A percentile compares a stretch with the other conserved stretches of the same genome.
Evolutionary conservation across 768 basidiomycete genomes (phyloP).

Genomic region (Lactifluus piperatus): DNA sequence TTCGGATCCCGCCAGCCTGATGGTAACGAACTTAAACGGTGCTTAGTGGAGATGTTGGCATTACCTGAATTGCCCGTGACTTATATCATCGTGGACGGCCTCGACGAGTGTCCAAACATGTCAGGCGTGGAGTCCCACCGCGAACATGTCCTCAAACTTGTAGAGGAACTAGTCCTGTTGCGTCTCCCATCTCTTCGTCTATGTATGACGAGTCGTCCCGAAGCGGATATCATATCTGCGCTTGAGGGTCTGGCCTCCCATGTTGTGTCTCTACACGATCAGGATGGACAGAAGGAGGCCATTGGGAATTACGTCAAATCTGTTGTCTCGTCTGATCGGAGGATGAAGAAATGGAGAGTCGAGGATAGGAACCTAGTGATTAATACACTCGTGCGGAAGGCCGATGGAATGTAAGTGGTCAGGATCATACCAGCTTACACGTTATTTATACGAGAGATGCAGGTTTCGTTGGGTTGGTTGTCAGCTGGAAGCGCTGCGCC

Average conservation of each 20-base stretch:
- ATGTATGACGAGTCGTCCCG: not conserved
- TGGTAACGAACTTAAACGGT: not conserved
- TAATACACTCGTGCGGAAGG: not conserved
- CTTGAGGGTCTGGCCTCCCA: not conserved
- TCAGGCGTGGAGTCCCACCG: not conserved
- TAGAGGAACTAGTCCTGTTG: not conserved
- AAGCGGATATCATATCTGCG: not conserved
- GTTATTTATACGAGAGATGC: not conserved
- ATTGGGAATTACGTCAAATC: not conserved
- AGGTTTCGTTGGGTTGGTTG: not conserved
- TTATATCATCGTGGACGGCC: not conserved
- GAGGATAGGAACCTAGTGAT: not conserved
- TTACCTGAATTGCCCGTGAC: not conserved
- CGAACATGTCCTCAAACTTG: not conserved
- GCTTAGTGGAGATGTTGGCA: not conserved
- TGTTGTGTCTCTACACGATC: not conserved
- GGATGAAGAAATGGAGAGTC: not conserved
- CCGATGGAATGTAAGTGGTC: not conserved
- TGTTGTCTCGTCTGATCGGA: not conserved
- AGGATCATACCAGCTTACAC: not conserved
- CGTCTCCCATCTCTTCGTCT: not conserved
- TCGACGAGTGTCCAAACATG: not conserved
- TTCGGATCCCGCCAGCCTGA: not conserved
- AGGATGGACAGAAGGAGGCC: not conserved
- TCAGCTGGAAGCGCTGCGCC: not conserved